Evolutionary conservation across 2,329 filamentous ascomycete species (phyloP).

Genomic region (Magnaporthales sp.): DNA sequence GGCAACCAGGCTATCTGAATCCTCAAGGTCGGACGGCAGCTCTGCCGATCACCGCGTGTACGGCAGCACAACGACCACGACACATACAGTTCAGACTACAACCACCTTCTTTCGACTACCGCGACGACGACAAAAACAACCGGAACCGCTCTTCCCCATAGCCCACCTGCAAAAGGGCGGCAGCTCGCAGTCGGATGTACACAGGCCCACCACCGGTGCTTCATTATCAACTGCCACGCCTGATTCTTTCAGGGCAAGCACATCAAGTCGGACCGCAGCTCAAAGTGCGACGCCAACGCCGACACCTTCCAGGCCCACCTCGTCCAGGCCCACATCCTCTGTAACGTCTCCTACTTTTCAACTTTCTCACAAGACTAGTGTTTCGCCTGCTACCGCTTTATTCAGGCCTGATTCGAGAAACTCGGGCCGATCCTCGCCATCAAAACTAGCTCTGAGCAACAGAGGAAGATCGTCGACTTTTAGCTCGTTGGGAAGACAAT

Average conservation of each 20-base stretch:
- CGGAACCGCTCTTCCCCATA: constrained; percentile 73
- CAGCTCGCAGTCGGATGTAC: constrained; percentile 11
- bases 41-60: constrained; percentile 57
- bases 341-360: constrained; percentile 22
- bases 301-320: constrained; percentile 20
- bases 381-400: constrained; percentile 40
- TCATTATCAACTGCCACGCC: constrained; percentile 33
- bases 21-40: constrained; percentile 81
- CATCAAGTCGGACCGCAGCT: constrained; percentile 9
- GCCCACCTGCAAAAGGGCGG: constrained; percentile 63
- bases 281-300: constrained; percentile 17
- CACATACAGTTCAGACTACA: constrained; percentile 53
- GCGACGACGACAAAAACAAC: constrained; percentile 66
- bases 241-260: constrained; percentile 8
- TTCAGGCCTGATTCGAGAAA: constrained; percentile 39
- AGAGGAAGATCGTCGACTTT: constrained; percentile 83
- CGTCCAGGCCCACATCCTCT: constrained; percentile 12
- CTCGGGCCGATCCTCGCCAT: constrained; percentile 60
- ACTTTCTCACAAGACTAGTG: constrained; percentile 20
- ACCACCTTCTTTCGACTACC: constrained; percentile 75
- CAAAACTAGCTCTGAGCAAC: constrained; percentile 47
- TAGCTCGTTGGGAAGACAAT: constrained; percentile 68
- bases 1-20: constrained; percentile 66
- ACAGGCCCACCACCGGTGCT: constrained; percentile 29
- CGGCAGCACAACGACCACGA: constrained; percentile 50